These are phyloP conservation scores for Fraxinus quadrangulata DNA, from an alignment of 257 asterid genomes.

Conservation along the genomic window DNA sequence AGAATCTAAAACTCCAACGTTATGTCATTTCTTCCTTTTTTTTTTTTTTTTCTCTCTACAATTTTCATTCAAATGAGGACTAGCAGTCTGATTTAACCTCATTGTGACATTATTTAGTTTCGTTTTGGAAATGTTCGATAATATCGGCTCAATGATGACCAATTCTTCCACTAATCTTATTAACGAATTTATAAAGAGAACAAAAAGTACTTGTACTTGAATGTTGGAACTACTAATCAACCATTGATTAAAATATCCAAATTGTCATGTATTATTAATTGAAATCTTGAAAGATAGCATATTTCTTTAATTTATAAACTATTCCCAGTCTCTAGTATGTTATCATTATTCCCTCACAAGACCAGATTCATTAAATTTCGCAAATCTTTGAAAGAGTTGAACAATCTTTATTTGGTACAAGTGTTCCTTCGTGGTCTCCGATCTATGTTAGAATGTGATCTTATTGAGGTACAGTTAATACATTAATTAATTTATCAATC, in stretches of 20 bases:
- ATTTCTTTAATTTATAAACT: background rate
- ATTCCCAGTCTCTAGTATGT: background rate
- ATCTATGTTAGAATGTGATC: background rate
- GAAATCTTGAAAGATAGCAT: background rate
- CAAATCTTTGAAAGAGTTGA: slow-evolving; percentile 6
- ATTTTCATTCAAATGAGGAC: too few species aligned
- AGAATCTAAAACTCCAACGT: too few species aligned
- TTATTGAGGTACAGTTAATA: background rate
- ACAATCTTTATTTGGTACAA: background rate
- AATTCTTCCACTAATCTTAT: background rate
- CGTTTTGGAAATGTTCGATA: background rate
- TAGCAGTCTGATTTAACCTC: background rate
- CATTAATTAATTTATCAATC: background rate
- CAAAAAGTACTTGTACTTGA: background rate
- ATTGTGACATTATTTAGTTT: background rate
- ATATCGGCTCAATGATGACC: background rate
- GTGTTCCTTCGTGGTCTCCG: background rate
- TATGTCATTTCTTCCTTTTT: too few species aligned
- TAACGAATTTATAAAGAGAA: background rate
- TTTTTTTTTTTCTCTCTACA: too few species aligned
- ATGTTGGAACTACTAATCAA: background rate
- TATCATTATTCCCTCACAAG: background rate
- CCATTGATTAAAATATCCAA: background rate
- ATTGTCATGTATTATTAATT: background rate
- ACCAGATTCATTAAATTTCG: background rate